These are phyloP conservation scores for Penicillium aurantiogriseum DNA, from an alignment of 2,329 filamentous ascomycete genomes.

Conservation along the genomic window DNA sequence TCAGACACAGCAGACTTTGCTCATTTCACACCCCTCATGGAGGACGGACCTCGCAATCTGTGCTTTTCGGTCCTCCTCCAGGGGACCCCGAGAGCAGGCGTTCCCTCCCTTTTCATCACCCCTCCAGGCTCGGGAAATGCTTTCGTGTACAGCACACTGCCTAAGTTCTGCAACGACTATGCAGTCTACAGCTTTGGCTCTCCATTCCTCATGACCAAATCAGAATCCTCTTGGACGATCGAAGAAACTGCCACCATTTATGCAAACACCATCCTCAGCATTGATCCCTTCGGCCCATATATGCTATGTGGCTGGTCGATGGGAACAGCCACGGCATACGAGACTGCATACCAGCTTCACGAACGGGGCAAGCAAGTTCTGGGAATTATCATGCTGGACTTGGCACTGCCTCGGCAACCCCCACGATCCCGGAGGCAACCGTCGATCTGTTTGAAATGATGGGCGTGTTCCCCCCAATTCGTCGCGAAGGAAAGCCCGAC, in stretches of 20 bases:
- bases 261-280: conserved; percentile 8
- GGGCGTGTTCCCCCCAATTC: conserved; percentile 10
- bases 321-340: conserved; percentile 9
- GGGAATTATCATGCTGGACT: conserved; percentile 5
- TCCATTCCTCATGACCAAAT: conserved; percentile 15
- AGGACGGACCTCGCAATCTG: neutral
- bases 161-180: conserved; percentile 9
- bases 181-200: conserved; percentile 13
- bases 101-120: conserved; percentile 9
- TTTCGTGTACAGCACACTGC: conserved; percentile 6
- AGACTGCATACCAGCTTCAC: conserved; percentile 7
- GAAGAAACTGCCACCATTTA: conserved; percentile 12
- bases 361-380: conserved; percentile 8
- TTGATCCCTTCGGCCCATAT: conserved; percentile 10
- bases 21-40: neutral
- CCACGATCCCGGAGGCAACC: conserved; percentile 1
- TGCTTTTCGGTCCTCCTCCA: conserved; percentile 10
- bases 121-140: conserved; percentile 15
- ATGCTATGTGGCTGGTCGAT: conserved; percentile 15
- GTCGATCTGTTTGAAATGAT: conserved; percentile 11
- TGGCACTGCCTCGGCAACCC: neutral
- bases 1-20: neutral
- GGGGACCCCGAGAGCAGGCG: conserved; percentile 6
- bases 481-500: conserved; percentile 9
- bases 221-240: conserved; percentile 11